A percentile compares a stretch with the other conserved stretches of the same genome.
These are phyloP conservation scores for Scedosporium minutisporum DNA, from an alignment of 2,329 filamentous ascomycete genomes.

Conservation along the genomic window DNA sequence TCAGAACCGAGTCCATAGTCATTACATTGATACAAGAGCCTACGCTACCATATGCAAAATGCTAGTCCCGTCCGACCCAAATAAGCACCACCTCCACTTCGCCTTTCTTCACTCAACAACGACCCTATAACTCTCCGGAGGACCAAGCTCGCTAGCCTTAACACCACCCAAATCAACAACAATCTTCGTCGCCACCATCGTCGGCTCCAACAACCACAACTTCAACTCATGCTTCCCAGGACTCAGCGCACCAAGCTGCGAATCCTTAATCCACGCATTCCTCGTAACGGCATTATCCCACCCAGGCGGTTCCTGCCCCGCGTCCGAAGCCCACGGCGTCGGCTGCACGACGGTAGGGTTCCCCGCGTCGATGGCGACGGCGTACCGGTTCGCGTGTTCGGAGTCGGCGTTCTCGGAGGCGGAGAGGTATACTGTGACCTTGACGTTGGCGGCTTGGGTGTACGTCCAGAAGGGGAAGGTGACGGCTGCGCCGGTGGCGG, in stretches of 20 bases:
- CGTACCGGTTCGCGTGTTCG: constrained; percentile 40
- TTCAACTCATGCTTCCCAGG: constrained; percentile 38
- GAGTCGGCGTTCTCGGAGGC: constrained; percentile 44
- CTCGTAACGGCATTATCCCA: constrained; percentile 35
- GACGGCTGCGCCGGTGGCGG: constrained; percentile 41
- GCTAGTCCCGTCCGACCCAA: no score
- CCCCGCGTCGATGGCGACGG: constrained; percentile 23
- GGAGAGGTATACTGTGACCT: constrained; percentile 39
- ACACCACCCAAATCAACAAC: constrained; percentile 46
- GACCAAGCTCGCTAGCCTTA: constrained; percentile 44
- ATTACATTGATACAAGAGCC: no score
- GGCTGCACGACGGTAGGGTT: constrained; percentile 27
- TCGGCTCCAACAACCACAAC: constrained; percentile 41
- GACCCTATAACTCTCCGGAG: constrained; percentile 37
- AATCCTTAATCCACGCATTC: constrained; percentile 37
- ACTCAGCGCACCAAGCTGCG: constrained; percentile 26
- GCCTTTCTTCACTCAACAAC: neutral
- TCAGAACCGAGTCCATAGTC: no score
- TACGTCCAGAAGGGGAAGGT: constrained; percentile 55
- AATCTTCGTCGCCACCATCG: constrained; percentile 45
- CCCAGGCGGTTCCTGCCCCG: constrained; percentile 25
- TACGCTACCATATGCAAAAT: no score
- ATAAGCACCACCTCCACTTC: no score
- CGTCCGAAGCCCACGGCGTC: constrained; percentile 30
- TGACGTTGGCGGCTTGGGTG: constrained; percentile 32